Base-by-base conservation (phyloP, 208 protist genomes). In the Phytomonas sp. region DNA sequence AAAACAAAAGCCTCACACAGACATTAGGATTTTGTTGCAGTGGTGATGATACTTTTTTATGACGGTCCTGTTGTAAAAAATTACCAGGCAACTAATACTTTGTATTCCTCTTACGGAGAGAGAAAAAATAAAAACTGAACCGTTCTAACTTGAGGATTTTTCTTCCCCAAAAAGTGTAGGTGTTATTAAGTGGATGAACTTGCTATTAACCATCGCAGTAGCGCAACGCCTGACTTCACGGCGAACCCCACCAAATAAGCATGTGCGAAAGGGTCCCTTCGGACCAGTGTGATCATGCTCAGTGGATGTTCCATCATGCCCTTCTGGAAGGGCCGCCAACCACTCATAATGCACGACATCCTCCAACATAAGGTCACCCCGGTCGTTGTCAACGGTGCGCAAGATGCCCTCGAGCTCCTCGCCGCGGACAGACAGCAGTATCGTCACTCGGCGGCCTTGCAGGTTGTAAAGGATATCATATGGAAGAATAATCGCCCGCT, bases 351-450 rank as follows among this genome's bases (percentile, higher is more conserved):
- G 85, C 45, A 84, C 75, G 26, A 92, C 89, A 8, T 92, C 81
- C 14, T 88, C 81, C 29, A 92, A 56, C 49, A 92, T 78, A 29
- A 94, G 60, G 71, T 92, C 84, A 23, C 86, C 84, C 42, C 79
- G 82, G 42, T 92, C 86, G 29, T 76, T 83, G 70, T 92, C 86
- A 7, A 94, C 84, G 1, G 76, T 81, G 66, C 74, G 68, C 64
- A 94, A 70, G 30, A 66, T 74, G 3, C 89, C 89, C 73, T 92
- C 84, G 23, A 94, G 60, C 71, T 94, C 89, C 36, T 84, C 74
- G 6, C 74, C 62, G 45, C 70, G 67, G 19, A 77, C 76, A 0
- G 86, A 87, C 52, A 94, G 74, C 60, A 90, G 65, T n/a, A 92
- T 84, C 29, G 83, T 86, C 33, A 94, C 86, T 4, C 84, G 82